Evolutionary conservation across 2,329 filamentous ascomycete genomes (phyloP).

Genomic region (Colletotrichum magnum): DNA sequence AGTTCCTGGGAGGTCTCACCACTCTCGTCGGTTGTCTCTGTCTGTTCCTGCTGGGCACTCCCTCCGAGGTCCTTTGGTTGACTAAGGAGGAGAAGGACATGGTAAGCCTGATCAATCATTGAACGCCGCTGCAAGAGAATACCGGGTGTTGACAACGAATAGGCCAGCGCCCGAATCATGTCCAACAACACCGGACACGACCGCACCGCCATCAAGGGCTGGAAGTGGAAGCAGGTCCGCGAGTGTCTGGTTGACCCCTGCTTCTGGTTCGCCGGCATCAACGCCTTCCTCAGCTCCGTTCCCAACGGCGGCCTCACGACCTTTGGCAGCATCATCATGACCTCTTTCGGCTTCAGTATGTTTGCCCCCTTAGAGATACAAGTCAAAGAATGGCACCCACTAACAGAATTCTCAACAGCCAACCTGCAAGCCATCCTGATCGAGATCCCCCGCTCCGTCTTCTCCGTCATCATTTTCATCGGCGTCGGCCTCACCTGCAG

Average conservation of each 20-base stretch:
- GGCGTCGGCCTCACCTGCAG: slow-evolving; percentile 51
- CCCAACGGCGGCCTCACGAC: slow-evolving; percentile 55
- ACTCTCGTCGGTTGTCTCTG: slow-evolving; percentile 51
- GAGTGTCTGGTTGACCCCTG: slow-evolving; percentile 53
- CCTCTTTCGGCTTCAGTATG: slow-evolving; percentile 53
- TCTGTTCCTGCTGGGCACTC: slow-evolving; percentile 53
- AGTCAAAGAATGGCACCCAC: neutral
- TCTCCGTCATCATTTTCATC: slow-evolving; percentile 53
- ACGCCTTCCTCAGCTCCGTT: slow-evolving; percentile 53
- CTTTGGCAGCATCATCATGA: slow-evolving; percentile 52
- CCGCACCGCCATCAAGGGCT: slow-evolving; percentile 52
- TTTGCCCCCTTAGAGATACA: fast-evolving
- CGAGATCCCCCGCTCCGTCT: slow-evolving; percentile 50
- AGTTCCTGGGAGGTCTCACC: slow-evolving; percentile 54
- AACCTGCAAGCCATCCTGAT: slow-evolving; percentile 54
- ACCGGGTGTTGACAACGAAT: neutral
- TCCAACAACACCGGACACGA: slow-evolving; percentile 55
- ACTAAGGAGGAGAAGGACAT: slow-evolving; percentile 53
- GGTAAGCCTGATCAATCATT: slow-evolving; percentile 28
- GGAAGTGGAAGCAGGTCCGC: slow-evolving; percentile 54
- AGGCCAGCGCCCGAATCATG: slow-evolving; percentile 51
- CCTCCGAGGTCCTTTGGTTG: slow-evolving; percentile 55
- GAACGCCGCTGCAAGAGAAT: neutral
- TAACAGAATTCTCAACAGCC: slow-evolving; percentile 37
- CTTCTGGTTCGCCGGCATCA: slow-evolving; percentile 55